Base-by-base conservation (phyloP, 1,139 yeast genomes). In the Sporopachydermia cereana region DNA sequence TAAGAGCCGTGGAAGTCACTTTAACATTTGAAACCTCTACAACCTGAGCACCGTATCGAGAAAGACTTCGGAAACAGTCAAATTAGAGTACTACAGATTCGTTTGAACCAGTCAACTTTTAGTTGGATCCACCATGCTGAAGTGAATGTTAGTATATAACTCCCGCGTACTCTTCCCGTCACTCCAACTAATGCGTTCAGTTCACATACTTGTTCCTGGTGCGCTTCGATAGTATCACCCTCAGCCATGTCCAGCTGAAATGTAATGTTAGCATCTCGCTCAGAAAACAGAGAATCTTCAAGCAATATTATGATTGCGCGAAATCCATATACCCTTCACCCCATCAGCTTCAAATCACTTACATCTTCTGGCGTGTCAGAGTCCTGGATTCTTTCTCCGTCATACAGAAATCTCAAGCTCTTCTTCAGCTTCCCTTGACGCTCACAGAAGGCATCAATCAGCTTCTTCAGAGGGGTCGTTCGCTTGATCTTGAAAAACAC, bases 361-460 rank as follows among this genome's bases (percentile, higher is more conserved):
- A 63, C 67, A 52, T 79, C 84, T 43, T 83, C 95, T 7, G 99
- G 97, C 2, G 98, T 91, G 57, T 85, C 88, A 49, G 81, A 88
- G 16, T 91, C 84, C 49, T 76, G 74, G 51, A 93, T 80, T 59
- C 98, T 79, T 55, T 86, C 83, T 50, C 99, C 99, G 56, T 93
- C 98, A 59, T 83, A 82, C 59, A 91, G 71, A 63, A 93, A 93
- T 62, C 97, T 77, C 61, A 93, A 71, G 42, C 91, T 78, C 56
- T 76, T 77, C 62, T 82, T 68, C 53, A 83, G 79, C 62, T 89
- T 91, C 44, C 98, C 97, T 61, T 91, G 96, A 70, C 98, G 84
- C 68, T 89, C 89, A 63, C 97, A 93, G 63, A 89, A 93, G 3
- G 97, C 96, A 59, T 91, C 97, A 89, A 93, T 91, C 56, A 93